These are phyloP conservation scores for Vitis hybrid DNA, from an alignment of 177 flowering plant species.

Conservation along the genomic window DNA sequence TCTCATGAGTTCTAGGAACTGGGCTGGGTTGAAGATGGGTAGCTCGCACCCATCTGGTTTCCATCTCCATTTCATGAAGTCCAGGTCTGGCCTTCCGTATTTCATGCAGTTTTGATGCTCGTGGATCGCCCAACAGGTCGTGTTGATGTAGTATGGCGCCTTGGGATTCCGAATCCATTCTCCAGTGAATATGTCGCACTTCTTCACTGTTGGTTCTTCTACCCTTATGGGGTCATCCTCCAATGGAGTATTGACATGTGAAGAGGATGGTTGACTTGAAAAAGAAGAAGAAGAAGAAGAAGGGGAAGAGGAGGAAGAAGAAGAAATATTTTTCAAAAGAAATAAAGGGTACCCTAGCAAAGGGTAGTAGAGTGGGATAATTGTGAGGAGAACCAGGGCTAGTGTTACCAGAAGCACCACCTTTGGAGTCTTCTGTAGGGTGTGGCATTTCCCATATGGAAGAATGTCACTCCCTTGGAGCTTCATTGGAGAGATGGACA, in stretches of 20 bases:
- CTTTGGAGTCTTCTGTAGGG: constrained; percentile 7
- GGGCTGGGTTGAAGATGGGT: constrained; percentile 44
- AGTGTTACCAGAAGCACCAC: constrained; percentile 9
- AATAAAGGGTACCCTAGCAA: constrained; percentile 10
- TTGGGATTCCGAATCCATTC: constrained; percentile 55
- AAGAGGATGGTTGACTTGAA: too few species aligned
- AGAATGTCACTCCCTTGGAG: constrained; percentile 9
- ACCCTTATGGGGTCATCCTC: not conserved
- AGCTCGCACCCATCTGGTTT: constrained; percentile 61
- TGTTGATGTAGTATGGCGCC: constrained; percentile 53
- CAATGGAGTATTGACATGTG: too few species aligned
- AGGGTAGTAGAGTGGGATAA: constrained; percentile 21
- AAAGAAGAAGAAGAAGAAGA: not conserved
- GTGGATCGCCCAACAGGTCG: constrained; percentile 56
- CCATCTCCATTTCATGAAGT: constrained; percentile 63
- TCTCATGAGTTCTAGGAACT: constrained; percentile 46
- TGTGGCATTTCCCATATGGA: not conserved
- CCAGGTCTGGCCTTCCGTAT: constrained; percentile 51
- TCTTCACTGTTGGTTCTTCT: not conserved
- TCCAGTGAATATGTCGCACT: constrained; percentile 51
- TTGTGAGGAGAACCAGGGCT: constrained; percentile 18
- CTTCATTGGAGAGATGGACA: constrained; percentile 19
- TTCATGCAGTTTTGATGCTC: constrained; percentile 68
- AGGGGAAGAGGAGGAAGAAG: not conserved
- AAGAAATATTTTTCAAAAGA: not conserved